phyloP scores from a whole-genome alignment of 2,329 filamentous ascomycete species.

The Dactylellina sp. region DNA sequence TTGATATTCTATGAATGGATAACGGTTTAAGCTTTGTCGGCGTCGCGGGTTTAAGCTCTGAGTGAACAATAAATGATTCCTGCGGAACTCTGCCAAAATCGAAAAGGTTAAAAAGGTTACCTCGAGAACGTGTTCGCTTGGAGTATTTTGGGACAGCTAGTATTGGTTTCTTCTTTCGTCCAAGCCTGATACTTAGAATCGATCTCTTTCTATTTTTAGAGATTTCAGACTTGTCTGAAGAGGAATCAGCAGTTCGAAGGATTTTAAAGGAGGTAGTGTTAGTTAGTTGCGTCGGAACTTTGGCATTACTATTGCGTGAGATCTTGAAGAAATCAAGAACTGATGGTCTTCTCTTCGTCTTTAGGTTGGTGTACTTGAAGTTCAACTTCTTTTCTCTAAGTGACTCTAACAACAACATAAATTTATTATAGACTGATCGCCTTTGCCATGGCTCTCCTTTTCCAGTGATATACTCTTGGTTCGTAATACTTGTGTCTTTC shows the following conservation, averaged over 20 bases:
- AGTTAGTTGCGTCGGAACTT: not conserved
- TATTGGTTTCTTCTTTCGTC: slow-evolving; percentile 51
- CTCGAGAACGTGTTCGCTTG: slow-evolving; percentile 24
- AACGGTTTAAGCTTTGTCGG: slow-evolving; percentile 4
- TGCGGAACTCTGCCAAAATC: slow-evolving; percentile 17
- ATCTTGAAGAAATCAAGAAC: slow-evolving; percentile 42
- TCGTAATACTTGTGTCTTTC: not conserved
- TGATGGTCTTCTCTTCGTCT: slow-evolving; percentile 27
- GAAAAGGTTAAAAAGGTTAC: slow-evolving; percentile 41
- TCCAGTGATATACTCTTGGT: not conserved
- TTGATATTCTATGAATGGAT: slow-evolving; percentile 9
- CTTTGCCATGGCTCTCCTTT: slow-evolving; percentile 16
- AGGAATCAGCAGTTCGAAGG: slow-evolving; percentile 21
- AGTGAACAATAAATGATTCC: slow-evolving; percentile 24
- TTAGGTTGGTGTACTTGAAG: not conserved
- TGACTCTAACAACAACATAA: slow-evolving; percentile 32
- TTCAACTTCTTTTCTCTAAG: slow-evolving; percentile 6
- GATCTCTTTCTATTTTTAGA: slow-evolving; percentile 16
- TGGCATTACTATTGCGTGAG: not conserved
- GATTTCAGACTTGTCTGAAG: slow-evolving; percentile 1
- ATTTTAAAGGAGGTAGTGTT: slow-evolving; percentile 36
- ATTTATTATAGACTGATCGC: slow-evolving; percentile 21
- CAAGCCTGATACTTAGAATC: slow-evolving; percentile 29
- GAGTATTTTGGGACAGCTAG: slow-evolving; percentile 40
- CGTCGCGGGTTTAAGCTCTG: not conserved